These are phyloP conservation scores for Fusarium sp. DNA, from an alignment of 2,329 filamentous ascomycete species.

Conservation along the genomic window DNA sequence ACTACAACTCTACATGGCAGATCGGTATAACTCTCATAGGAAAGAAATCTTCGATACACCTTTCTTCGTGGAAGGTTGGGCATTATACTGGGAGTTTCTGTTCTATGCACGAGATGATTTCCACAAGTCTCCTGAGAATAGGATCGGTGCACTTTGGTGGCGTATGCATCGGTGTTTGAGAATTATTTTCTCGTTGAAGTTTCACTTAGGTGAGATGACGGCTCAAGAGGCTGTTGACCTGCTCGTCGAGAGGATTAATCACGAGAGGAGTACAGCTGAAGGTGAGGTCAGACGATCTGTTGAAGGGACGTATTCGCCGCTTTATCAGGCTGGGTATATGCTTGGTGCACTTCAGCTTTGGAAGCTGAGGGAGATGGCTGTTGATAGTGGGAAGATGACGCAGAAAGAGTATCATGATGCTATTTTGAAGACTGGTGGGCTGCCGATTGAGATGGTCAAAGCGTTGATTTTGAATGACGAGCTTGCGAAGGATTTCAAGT, in stretches of 20 bases:
- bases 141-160: conserved; percentile 30
- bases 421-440: conserved; percentile 12
- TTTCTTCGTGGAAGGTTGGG: conserved; percentile 28
- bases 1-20: conserved; percentile 27
- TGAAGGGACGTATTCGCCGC: conserved; percentile 21
- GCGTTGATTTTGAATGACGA: conserved; percentile 10
- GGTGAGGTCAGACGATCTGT: conserved; percentile 25
- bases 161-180: conserved; percentile 26
- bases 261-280: conserved; percentile 26
- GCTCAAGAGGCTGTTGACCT: conserved; percentile 26
- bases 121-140: conserved; percentile 16
- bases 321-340: conserved; percentile 32
- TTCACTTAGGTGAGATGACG: conserved; percentile 27
- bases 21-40: conserved; percentile 21
- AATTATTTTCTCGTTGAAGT: conserved; percentile 17
- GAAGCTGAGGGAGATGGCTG: conserved; percentile 25
- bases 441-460: conserved; percentile 33
- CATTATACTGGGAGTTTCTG: conserved; percentile 31
- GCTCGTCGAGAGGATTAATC: conserved; percentile 1
- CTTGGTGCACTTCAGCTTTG: conserved; percentile 20
- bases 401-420: conserved; percentile 30
- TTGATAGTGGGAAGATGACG: conserved; percentile 2
- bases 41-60: conserved; percentile 26
- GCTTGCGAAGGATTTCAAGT: conserved; percentile 17
- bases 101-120: conserved; percentile 24